Base-by-base conservation (phyloP, 495 filamentous ascomycete genomes). In the Tetracladium setigerum region DNA sequence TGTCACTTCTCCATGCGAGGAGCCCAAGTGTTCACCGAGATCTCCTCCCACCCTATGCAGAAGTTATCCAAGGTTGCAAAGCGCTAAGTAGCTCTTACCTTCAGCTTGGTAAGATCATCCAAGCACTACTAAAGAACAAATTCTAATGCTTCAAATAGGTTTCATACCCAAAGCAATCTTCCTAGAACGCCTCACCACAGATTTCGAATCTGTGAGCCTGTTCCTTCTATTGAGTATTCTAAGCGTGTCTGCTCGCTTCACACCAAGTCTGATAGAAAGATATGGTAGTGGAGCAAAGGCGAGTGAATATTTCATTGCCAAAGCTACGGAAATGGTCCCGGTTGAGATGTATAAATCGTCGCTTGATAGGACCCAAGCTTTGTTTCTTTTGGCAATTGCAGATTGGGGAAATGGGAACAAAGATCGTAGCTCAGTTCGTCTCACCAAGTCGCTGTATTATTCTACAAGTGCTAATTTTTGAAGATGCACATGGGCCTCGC, bases 161-260 rank as follows among this genome's bases (percentile, higher is more conserved):
- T 76, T 76, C 50, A 70, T 76, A 22, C 72, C 69, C 5, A 76
- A 74, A 61, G 61, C 67, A 47, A 48, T 61, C 46, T 76, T 74
- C 36, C 60, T 67, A 5, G 57, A 66, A 38, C 59, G 60, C 3
- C 62, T 76, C 16, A 51, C 56, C 33, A 64, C 63, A 12, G 65
- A 67, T 32, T 59, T 61, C 33, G 56, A 63, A 12, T 64, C 64
- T 27, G 56, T 71, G 49, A 73, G 67, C 58, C 61, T 64, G 16
- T 76, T 76, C 47, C 63, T 73, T 22, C 54, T 74, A 39, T 54
- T 76, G 6, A 61, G 63, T 14, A 64, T 76, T 30, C 61, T 76
- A 24, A 67, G 70, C 46, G 61, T 74, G 39, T 68, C 70, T 34
- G 68, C 72, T 4, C 59, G 72, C 18, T 62, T 73, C 48, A 71